Evolutionary conservation across 768 basidiomycete genomes (phyloP).

Genomic region (Pulveroboletus sp.): DNA sequence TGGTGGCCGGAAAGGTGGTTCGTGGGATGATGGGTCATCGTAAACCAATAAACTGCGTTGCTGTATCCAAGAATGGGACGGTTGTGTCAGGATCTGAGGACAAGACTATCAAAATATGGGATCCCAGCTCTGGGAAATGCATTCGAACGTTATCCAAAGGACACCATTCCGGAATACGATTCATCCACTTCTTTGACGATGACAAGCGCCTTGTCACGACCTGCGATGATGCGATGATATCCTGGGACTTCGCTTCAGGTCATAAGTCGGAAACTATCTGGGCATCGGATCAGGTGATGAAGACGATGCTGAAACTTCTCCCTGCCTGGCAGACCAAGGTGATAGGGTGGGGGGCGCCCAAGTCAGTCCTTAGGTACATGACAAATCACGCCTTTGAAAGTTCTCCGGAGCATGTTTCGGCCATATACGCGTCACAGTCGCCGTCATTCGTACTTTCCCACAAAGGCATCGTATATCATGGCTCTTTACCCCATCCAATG

Average conservation of each 20-base stretch:
- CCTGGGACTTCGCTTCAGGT: slow-evolving; percentile 7
- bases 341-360: background rate
- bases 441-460: slow-evolving; percentile 4
- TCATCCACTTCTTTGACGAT: slow-evolving; percentile 12
- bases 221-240: slow-evolving; percentile 7
- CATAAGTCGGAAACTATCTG: slow-evolving; percentile 3
- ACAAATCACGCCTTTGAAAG: background rate
- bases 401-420: background rate
- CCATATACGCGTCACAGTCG: slow-evolving; percentile 3
- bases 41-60: slow-evolving; percentile 12
- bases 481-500: background rate
- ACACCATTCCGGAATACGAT: slow-evolving; percentile 10
- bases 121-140: slow-evolving; percentile 14
- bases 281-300: background rate
- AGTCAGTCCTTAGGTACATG: background rate
- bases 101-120: slow-evolving; percentile 25
- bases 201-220: slow-evolving; percentile 8
- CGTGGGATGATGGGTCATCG: slow-evolving; percentile 21
- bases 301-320: background rate
- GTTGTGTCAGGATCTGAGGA: slow-evolving; percentile 26
- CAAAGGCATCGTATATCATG: background rate
- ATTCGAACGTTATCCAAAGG: slow-evolving; percentile 13
- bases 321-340: slow-evolving; percentile 8
- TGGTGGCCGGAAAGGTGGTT: slow-evolving; percentile 11
- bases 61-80: slow-evolving; percentile 18